Evolutionary conservation across 805 yeast genomes (phyloP).

Genomic region (Yamadazyma philogaea): DNA sequence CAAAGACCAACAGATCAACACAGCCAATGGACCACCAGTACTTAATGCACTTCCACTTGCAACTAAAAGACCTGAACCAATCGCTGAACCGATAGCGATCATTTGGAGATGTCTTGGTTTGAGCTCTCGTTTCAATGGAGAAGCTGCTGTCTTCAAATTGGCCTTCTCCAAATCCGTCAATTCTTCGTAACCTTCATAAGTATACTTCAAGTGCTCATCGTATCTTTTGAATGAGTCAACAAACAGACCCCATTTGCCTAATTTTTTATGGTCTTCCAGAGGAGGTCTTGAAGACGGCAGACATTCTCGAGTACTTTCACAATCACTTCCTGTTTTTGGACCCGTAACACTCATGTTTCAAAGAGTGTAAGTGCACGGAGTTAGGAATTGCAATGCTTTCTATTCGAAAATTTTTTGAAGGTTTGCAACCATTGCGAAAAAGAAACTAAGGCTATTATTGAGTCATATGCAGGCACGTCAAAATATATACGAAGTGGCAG

Average conservation of each 20-base stretch:
- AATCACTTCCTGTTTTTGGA: neutral
- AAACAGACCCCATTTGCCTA: conserved; percentile 38
- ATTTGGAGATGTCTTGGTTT: conserved; percentile 38
- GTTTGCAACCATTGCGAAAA: conserved; percentile 6
- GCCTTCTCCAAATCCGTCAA: conserved; percentile 39
- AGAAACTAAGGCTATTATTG: no score
- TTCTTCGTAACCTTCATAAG: conserved; percentile 17
- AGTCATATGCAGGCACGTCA: no score
- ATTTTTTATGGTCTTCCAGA: neutral
- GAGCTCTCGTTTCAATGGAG: conserved; percentile 34
- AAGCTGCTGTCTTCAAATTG: conserved; percentile 37
- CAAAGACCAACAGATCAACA: conserved; percentile 37
- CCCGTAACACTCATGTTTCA: neutral
- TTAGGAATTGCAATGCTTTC: neutral
- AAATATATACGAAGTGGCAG: no score
- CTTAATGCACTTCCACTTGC: conserved; percentile 38
- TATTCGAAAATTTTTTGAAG: conserved; percentile 4
- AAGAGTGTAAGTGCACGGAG: neutral
- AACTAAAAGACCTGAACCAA: conserved; percentile 43
- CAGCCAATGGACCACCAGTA: conserved; percentile 40
- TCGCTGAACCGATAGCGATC: conserved; percentile 44
- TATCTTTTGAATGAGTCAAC: conserved; percentile 48
- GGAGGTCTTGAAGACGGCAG: neutral
- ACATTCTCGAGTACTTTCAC: neutral
- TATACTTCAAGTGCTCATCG: conserved; percentile 20